A percentile compares a stretch with the other conserved stretches of the same genome.
Evolutionary conservation across 1,284 basidiomycete genomes (phyloP).

Genomic region (Melanopsichium pennsylvanicum): DNA sequence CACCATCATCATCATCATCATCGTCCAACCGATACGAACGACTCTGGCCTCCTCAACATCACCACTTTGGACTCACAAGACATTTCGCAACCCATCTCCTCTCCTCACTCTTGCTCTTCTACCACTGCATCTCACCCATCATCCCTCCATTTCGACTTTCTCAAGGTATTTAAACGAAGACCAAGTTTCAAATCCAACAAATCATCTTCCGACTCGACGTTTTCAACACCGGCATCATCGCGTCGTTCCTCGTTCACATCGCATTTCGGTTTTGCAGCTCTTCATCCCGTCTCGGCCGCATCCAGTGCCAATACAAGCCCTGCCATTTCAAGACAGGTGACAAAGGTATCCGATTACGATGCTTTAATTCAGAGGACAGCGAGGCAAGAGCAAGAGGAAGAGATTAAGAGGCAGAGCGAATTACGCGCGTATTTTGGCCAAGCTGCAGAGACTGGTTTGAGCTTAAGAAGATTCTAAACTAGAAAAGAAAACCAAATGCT

Average conservation of each 20-base stretch:
- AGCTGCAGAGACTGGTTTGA: conserved; percentile 22
- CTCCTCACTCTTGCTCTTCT: conserved; percentile 2
- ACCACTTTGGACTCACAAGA: conserved; percentile 25
- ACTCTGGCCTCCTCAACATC: conserved; percentile 17
- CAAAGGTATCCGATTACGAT: conserved; percentile 38
- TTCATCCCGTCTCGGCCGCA: conserved; percentile 18
- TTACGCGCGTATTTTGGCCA: conserved; percentile 28
- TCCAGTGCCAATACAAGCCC: conserved; percentile 37
- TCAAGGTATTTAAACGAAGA: conserved; percentile 20
- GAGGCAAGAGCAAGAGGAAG: conserved; percentile 19
- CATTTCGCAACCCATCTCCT: conserved; percentile 1
- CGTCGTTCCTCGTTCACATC: conserved; percentile 34
- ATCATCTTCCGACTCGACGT: conserved; percentile 17
- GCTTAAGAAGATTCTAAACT: conserved; percentile 30
- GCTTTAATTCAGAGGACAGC: conserved; percentile 20
- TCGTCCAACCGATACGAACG: conserved; percentile 1
- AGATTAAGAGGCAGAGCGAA: conserved; percentile 19
- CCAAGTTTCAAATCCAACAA: conserved; percentile 6
- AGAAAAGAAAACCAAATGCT: too few species aligned
- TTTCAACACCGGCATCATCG: conserved; percentile 30
- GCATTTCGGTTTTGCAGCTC: conserved; percentile 15
- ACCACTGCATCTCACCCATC: background rate
- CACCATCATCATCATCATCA: conserved; percentile 2
- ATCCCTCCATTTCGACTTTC: conserved; percentile 16
- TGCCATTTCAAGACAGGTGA: conserved; percentile 33